Base-by-base conservation (phyloP, 163 green algal species). In the Chloromonas sp. region DNA sequence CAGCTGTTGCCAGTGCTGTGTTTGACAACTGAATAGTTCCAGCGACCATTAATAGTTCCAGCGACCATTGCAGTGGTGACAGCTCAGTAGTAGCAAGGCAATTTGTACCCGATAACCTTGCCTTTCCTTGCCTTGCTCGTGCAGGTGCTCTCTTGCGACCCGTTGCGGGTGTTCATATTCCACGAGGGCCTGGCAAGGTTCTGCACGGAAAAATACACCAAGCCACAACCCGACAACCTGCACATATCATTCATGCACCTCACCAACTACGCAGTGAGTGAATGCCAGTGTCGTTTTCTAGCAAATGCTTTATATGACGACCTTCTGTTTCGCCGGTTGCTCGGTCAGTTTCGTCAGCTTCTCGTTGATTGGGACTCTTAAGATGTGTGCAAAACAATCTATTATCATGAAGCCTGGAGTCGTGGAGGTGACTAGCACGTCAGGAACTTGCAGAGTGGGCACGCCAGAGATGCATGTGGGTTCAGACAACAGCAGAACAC, bases 171-270 rank as follows among this genome's bases (percentile, higher is more conserved):
- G 14, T 93, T 89, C 79, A 74, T 95, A 36, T 95, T 89, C 87
- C 85, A 91, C 0, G 89, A 95, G 66, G 93, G 93, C 11, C 87
- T 96, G 57, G 92, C 86, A 58, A 84, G 92, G 60, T 85, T 91
- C 84, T 93, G 89, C 88, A 95, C 92, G 36, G 89, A 93, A 78
- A 90, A 90, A 81, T 95, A 93, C 86, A 80, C 83, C 5, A 84
- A 88, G 71, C 90, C 90, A n/a, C 87, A 88, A 58, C 60, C 85
- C 58, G 84, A 78, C 86, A 97, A 97, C 85, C 86, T 97, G 15
- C 79, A 88, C 79, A 84, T 91, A 57, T 86, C 92, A 0, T 95
- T 93, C 85, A 91, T 96, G 87, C 88, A 92, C 77, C 94, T 96
- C 60, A 94, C 89, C 60, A 93, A 93, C 82, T 92, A 92, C 79